Percentiles rank a stretch among this genome's conserved stretches.
Evolutionary conservation across 148 eudicot species (phyloP).

Genomic region (Rhododendron henanense): DNA sequence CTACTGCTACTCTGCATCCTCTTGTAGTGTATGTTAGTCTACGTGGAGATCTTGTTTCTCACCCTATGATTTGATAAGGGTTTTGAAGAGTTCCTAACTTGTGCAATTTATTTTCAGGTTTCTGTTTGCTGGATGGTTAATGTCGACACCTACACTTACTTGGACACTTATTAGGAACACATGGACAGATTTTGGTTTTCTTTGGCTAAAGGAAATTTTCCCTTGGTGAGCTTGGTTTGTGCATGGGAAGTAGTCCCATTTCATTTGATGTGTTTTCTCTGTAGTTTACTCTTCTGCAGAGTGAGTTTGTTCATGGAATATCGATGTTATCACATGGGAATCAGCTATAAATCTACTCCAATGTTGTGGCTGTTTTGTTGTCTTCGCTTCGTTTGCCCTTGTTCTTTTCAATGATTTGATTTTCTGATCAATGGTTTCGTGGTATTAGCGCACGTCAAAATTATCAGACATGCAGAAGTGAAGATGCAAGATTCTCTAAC

Average conservation of each 20-base stretch:
- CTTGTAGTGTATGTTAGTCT: neutral
- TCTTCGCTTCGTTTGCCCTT: neutral
- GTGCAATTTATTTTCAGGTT: constrained; percentile 6
- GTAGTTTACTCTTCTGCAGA: constrained; percentile 3
- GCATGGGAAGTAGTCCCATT: neutral
- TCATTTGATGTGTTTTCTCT: neutral
- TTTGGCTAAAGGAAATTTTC: neutral
- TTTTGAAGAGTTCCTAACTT: neutral
- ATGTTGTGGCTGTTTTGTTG: neutral
- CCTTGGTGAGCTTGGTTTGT: constrained; percentile 7
- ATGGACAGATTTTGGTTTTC: constrained; percentile 7
- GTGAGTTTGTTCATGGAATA: neutral
- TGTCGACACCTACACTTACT: neutral
- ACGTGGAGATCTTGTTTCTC: neutral
- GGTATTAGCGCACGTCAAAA: neutral
- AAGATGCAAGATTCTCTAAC: neutral
- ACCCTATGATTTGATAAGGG: neutral
- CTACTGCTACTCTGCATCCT: neutral
- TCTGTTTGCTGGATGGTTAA: neutral
- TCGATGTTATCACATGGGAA: neutral
- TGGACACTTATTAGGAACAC: neutral
- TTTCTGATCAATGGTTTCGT: neutral
- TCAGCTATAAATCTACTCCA: neutral
- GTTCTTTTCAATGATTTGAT: neutral
- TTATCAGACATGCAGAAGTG: neutral